Evolutionary conservation across 2,329 filamentous ascomycete species (phyloP).

Genomic region (Apiospora kogelbergensis): DNA sequence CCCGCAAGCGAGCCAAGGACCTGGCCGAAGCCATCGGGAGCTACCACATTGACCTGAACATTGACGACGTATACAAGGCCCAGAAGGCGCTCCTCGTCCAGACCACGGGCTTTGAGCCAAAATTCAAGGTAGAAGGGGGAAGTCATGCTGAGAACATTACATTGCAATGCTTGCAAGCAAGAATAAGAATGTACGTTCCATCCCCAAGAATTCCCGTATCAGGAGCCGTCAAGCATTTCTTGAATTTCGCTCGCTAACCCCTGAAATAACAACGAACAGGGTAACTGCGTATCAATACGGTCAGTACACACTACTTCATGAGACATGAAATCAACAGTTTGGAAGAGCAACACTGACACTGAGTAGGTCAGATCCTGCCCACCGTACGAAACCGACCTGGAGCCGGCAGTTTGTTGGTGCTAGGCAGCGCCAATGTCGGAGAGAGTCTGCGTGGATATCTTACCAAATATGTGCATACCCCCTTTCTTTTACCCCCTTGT

Average conservation of each 20-base stretch:
- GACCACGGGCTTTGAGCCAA: slow-evolving; percentile 56
- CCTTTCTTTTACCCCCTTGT: too few relatives aligned
- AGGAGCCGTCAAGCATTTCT: too few relatives aligned
- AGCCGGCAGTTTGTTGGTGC: slow-evolving; percentile 61
- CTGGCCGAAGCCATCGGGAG: slow-evolving; percentile 64
- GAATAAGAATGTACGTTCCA: slow-evolving; percentile 66
- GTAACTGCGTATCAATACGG: too few relatives aligned
- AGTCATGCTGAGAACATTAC: slow-evolving; percentile 60
- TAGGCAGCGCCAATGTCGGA: slow-evolving; percentile 67
- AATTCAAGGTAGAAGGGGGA: slow-evolving; percentile 64
- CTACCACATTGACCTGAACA: slow-evolving; percentile 73
- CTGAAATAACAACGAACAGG: too few relatives aligned
- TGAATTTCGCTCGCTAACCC: too few relatives aligned
- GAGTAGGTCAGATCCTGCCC: slow-evolving; percentile 57
- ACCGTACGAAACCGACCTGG: slow-evolving; percentile 55
- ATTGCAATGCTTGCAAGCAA: slow-evolving; percentile 68
- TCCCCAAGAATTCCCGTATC: slow-evolving; percentile 62
- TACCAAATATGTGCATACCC: slow-evolving; percentile 21
- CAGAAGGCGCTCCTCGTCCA: slow-evolving; percentile 58
- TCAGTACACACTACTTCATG: too few relatives aligned
- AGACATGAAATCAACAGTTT: too few relatives aligned
- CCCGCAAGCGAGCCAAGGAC: slow-evolving; percentile 62
- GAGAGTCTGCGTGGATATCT: slow-evolving; percentile 46
- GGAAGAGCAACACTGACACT: too few relatives aligned
- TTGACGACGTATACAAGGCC: slow-evolving; percentile 65